Percentiles rank a stretch among this genome's conserved stretches.
Conservation (phyloP, 495 filamentous ascomycete species). For the Entonaema liquescens region DNA sequence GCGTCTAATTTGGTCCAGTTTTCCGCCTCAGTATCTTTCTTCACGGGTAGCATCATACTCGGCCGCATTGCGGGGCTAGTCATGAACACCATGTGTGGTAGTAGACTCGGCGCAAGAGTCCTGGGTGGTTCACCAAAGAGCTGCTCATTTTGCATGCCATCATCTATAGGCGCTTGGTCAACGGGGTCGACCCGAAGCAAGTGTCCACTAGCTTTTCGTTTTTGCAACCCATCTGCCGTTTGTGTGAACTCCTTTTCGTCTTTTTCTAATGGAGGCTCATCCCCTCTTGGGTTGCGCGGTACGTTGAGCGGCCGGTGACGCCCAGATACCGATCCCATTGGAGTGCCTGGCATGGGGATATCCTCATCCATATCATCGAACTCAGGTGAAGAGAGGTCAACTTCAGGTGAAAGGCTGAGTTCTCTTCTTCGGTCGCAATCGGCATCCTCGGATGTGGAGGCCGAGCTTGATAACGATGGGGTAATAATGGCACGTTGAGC, state of each 20-base stretch:
- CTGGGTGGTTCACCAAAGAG: slow-evolving; percentile 61
- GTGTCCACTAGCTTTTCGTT: slow-evolving; percentile 69
- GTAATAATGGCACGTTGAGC: slow-evolving; percentile 72
- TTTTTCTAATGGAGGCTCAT: slow-evolving; percentile 88
- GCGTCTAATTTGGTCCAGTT: slow-evolving; percentile 61
- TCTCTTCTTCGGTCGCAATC: slow-evolving; percentile 76
- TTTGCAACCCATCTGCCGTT: slow-evolving; percentile 86
- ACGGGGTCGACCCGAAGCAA: slow-evolving; percentile 53
- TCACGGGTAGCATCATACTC: slow-evolving; percentile 53
- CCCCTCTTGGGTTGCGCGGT: slow-evolving; percentile 72
- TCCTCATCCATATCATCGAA: slow-evolving; percentile 78
- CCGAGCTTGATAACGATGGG: slow-evolving; percentile 81
- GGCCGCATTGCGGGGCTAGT: slow-evolving; percentile 57
- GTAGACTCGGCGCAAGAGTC: slow-evolving; percentile 42
- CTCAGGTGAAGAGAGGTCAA: slow-evolving; percentile 88
- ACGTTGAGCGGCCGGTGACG: slow-evolving; percentile 51
- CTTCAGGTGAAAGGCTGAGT: slow-evolving; percentile 88
- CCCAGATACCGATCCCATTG: slow-evolving; percentile 66
- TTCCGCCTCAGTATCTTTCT: slow-evolving; percentile 61
- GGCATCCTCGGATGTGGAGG: slow-evolving; percentile 72
- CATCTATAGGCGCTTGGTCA: slow-evolving; percentile 60
- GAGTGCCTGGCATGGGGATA: slow-evolving; percentile 62
- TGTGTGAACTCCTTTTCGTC: slow-evolving; percentile 98
- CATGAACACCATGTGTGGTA: slow-evolving; percentile 48
- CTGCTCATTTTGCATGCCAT: slow-evolving; percentile 57